Evolutionary conservation across 1,284 basidiomycete species (phyloP).

Genomic region (Coriolopsis trogii): DNA sequence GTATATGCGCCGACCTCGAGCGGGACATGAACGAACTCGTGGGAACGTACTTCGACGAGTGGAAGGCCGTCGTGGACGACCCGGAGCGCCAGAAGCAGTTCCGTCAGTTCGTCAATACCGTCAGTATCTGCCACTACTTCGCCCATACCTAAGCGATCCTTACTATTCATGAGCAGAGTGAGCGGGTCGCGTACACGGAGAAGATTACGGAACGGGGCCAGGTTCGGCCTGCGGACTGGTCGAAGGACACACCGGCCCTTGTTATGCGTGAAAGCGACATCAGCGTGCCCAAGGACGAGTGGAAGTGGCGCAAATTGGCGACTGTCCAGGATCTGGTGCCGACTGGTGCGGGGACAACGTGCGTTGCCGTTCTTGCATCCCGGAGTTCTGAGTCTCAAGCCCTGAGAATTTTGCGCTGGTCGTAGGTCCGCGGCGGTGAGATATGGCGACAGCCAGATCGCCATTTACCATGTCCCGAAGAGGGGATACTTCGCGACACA

Average conservation of each 20-base stretch:
- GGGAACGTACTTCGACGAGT: constrained; percentile 72
- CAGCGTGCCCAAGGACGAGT: constrained; percentile 48
- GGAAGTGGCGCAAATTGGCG: constrained; percentile 65
- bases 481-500: constrained; percentile 71
- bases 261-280: constrained; percentile 47
- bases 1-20: constrained; percentile 75
- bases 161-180: too few relatives aligned
- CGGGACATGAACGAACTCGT: constrained; percentile 71
- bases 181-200: constrained; percentile 56
- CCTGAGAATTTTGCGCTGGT: background rate
- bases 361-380: constrained; percentile 29
- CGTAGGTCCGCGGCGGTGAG: constrained; percentile 56
- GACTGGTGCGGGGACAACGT: constrained; percentile 51
- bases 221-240: constrained; percentile 71
- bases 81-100: constrained; percentile 59
- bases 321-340: constrained; percentile 55
- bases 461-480: constrained; percentile 62
- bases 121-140: too few relatives aligned
- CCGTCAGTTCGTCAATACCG: constrained; percentile 72
- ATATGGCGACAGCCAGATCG: constrained; percentile 75
- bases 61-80: constrained; percentile 66
- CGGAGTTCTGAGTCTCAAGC: background rate
- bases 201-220: constrained; percentile 67
- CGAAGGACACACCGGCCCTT: constrained; percentile 54
- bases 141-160: too few relatives aligned